Evolutionary conservation across 148 eudicot species (phyloP).

Genomic region (Camellia sinensis): DNA sequence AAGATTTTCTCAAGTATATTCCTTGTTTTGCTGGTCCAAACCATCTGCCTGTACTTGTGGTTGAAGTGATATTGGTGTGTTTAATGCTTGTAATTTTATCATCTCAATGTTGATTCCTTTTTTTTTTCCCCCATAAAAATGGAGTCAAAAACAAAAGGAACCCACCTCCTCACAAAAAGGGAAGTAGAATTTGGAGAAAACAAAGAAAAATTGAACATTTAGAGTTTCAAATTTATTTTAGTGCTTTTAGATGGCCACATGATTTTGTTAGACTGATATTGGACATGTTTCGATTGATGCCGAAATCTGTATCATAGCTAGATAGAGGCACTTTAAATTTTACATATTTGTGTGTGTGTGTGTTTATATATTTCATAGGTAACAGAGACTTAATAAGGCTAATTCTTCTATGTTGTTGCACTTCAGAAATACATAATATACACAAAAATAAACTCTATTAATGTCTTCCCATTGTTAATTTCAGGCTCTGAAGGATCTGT

Average conservation of each 20-base stretch:
- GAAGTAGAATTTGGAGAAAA: no score
- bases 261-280: not conserved
- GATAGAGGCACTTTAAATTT: not conserved
- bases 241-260: not conserved
- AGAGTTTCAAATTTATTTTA: no score
- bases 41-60: no score
- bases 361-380: not conserved
- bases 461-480: slow-evolving; percentile 14
- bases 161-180: no score
- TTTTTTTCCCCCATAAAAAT: no score
- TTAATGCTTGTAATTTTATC: not conserved
- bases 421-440: not conserved
- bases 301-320: not conserved
- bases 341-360: not conserved
- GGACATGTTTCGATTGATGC: not conserved
- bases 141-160: no score
- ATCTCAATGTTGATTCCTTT: not conserved
- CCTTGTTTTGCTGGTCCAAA: not conserved
- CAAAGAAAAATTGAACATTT: no score
- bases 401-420: not conserved
- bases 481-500: slow-evolving; percentile 75
- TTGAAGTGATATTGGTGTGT: not conserved
- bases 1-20: not conserved
- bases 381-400: not conserved
- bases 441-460: slow-evolving; percentile 8